These are phyloP conservation scores for Eucalyptus globulus DNA, from an alignment of 345 rosid genomes.

Conservation along the genomic window DNA sequence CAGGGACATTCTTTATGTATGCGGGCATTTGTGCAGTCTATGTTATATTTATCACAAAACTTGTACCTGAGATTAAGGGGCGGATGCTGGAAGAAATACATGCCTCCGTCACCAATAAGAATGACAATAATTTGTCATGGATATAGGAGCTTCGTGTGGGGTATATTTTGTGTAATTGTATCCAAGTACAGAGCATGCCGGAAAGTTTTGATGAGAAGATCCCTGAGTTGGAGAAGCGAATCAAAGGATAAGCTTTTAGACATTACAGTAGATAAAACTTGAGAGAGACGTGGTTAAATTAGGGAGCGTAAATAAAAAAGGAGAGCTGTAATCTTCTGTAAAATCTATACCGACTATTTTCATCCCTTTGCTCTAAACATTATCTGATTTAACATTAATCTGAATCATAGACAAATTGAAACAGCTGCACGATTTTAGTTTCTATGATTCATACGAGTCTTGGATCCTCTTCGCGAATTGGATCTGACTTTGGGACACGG, in stretches of 20 bases:
- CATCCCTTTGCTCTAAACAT: background rate
- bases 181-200: no score
- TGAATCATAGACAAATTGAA: background rate
- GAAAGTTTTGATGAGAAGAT: background rate
- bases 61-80: slow-evolving; percentile 38
- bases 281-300: background rate
- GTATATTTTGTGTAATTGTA: no score
- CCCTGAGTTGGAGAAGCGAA: background rate
- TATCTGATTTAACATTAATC: background rate
- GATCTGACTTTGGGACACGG: background rate
- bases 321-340: background rate
- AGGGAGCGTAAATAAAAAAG: background rate
- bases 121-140: background rate
- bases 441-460: background rate
- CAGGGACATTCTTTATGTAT: slow-evolving; percentile 9
- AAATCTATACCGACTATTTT: background rate
- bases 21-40: slow-evolving; percentile 5
- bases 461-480: background rate
- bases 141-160: no score
- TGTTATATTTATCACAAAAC: slow-evolving; percentile 19
- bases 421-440: background rate
- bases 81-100: slow-evolving; percentile 43
- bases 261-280: background rate
- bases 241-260: background rate
- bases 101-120: slow-evolving; percentile 3